Percentiles rank a stretch among this genome's conserved stretches.
Evolutionary conservation across 2,329 filamentous ascomycete genomes (phyloP).

Genomic region (Colletotrichum theobromicola): DNA sequence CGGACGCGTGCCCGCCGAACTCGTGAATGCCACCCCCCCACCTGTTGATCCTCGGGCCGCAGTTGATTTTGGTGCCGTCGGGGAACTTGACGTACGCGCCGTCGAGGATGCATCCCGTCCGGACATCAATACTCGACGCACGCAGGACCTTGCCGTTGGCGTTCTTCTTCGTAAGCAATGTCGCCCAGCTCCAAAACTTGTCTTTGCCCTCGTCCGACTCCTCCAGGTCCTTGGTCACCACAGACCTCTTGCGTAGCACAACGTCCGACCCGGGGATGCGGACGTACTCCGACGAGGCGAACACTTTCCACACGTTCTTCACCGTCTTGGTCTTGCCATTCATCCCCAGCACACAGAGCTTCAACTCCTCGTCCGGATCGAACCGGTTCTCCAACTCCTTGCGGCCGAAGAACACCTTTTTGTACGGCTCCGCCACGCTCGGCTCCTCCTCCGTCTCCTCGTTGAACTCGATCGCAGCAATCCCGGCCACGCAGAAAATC

Average conservation of each 20-base stretch:
- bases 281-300: conserved; percentile 35
- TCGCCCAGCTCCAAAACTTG: conserved; percentile 31
- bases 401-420: conserved; percentile 24
- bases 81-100: conserved; percentile 49
- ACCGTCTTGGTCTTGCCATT: conserved; percentile 43
- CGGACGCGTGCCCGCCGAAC: conserved; percentile 35
- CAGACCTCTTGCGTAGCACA: conserved; percentile 36
- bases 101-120: conserved; percentile 48
- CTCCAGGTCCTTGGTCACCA: background rate
- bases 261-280: conserved; percentile 42
- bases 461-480: conserved; percentile 24
- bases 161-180: conserved; percentile 34
- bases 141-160: conserved; percentile 35
- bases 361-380: conserved; percentile 39
- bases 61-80: conserved; percentile 47
- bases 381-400: conserved; percentile 36
- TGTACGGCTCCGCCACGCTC: background rate
- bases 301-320: conserved; percentile 36
- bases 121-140: conserved; percentile 48
- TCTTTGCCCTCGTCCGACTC: background rate
- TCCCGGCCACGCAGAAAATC: conserved; percentile 24
- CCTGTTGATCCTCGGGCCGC: conserved; percentile 35
- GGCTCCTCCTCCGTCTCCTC: conserved; percentile 5
- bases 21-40: conserved; percentile 19
- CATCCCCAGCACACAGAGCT: conserved; percentile 38